Conservation (phyloP, 805 yeast genomes). For the Pichia rugopelliculosa region DNA sequence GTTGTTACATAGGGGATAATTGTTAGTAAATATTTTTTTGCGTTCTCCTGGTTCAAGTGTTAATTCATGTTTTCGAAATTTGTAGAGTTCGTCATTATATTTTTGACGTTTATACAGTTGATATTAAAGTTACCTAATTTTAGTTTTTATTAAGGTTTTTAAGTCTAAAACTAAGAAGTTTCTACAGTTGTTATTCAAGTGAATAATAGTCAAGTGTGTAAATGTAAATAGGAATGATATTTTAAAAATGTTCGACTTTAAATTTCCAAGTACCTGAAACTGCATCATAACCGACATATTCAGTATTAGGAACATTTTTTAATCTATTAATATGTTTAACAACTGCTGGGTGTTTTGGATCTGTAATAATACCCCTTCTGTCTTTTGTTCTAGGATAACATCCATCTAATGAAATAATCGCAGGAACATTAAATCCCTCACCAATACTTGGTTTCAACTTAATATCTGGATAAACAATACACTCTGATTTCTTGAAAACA, state of each 20-base stretch:
- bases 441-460: conserved; percentile 55
- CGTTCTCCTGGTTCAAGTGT: no score
- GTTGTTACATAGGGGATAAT: no score
- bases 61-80: no score
- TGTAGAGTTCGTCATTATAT: no score
- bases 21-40: no score
- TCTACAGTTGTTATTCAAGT: background rate
- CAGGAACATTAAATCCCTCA: conserved; percentile 76
- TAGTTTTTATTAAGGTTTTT: no score
- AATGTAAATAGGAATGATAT: background rate
- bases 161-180: background rate
- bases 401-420: conserved; percentile 63
- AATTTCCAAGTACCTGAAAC: conserved; percentile 68
- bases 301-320: conserved; percentile 48
- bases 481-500: conserved; percentile 49
- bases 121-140: no score
- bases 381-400: conserved; percentile 76
- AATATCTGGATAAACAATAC: conserved; percentile 68
- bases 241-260: conserved; percentile 35
- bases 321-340: conserved; percentile 62
- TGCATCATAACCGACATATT: conserved; percentile 72
- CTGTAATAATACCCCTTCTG: conserved; percentile 65
- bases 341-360: conserved; percentile 66
- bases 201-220: background rate
- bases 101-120: no score